Percentiles rank a stretch among this genome's conserved stretches.
These are phyloP conservation scores for Mucor indicus DNA, from an alignment of 371 early-diverging fungal genomes.

Conservation along the genomic window DNA sequence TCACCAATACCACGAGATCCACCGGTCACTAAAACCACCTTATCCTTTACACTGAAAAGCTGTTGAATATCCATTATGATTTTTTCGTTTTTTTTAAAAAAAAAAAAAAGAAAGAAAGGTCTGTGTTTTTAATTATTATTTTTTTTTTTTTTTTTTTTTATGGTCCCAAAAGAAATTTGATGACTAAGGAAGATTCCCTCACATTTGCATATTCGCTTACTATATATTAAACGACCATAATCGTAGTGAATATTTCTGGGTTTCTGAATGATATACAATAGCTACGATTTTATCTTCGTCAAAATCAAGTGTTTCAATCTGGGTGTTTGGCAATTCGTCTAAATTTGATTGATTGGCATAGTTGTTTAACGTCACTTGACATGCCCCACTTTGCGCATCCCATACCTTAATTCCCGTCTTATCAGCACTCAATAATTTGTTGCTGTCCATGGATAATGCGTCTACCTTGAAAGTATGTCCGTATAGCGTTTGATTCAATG, in stretches of 20 bases:
- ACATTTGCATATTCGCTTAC: no score
- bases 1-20: slow-evolving; percentile 80
- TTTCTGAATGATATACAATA: slow-evolving; percentile 4
- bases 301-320: slow-evolving; percentile 27
- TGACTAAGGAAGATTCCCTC: background rate
- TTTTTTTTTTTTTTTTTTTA: no score
- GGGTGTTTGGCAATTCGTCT: slow-evolving; percentile 14
- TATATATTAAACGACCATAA: slow-evolving; percentile 21
- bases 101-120: background rate
- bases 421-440: slow-evolving; percentile 43
- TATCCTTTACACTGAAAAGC: slow-evolving; percentile 80
- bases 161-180: background rate
- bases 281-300: slow-evolving; percentile 38
- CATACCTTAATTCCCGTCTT: slow-evolving; percentile 42
- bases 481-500: slow-evolving; percentile 33
- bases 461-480: slow-evolving; percentile 47
- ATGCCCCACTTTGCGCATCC: slow-evolving; percentile 19
- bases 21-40: slow-evolving; percentile 91
- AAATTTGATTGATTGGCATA: slow-evolving; percentile 6
- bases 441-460: slow-evolving; percentile 30
- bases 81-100: background rate
- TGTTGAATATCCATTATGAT: slow-evolving; percentile 48
- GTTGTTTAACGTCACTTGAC: background rate
- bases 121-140: no score
- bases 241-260: slow-evolving; percentile 4